phyloP scores from a whole-genome alignment of 2,329 filamentous ascomycete genomes.

The Lachnellula subtilissima region DNA sequence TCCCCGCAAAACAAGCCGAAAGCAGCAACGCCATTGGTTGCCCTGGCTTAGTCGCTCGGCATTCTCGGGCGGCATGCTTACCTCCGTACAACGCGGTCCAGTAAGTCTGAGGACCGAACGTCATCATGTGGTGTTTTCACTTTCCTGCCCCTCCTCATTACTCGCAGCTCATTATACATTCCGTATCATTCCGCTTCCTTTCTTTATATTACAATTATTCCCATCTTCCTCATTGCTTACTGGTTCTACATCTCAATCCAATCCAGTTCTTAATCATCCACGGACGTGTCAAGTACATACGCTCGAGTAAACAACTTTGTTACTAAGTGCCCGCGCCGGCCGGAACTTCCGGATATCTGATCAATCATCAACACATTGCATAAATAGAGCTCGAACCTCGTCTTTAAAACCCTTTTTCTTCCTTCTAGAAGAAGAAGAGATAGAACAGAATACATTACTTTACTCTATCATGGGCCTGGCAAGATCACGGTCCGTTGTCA shows the following conservation, averaged over 20 bases:
- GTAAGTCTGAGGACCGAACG: slow-evolving; percentile 1
- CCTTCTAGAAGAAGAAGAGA: not conserved
- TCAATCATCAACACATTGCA: not conserved
- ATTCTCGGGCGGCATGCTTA: not conserved
- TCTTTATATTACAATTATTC: not conserved
- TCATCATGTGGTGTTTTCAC: slow-evolving; percentile 10
- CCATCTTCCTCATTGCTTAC: not conserved
- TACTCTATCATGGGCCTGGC: slow-evolving; percentile 9
- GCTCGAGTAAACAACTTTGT: not conserved
- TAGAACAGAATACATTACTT: not conserved
- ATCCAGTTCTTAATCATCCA: not conserved
- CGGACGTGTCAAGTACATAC: too few relatives aligned
- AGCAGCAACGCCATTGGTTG: not conserved
- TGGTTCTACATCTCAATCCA: not conserved
- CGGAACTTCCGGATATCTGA: slow-evolving; percentile 1
- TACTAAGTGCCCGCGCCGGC: not conserved
- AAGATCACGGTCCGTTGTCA: slow-evolving; percentile 8
- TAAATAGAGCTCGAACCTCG: not conserved
- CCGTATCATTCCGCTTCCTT: too few relatives aligned
- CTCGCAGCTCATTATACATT: too few relatives aligned
- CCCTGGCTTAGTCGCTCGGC: not conserved
- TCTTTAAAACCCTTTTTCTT: not conserved
- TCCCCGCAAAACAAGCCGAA: not conserved
- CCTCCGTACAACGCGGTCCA: not conserved
- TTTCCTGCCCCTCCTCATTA: not conserved